phyloP scores from a whole-genome alignment of 2,329 filamentous ascomycete genomes.

The Aspergillus sp. region DNA sequence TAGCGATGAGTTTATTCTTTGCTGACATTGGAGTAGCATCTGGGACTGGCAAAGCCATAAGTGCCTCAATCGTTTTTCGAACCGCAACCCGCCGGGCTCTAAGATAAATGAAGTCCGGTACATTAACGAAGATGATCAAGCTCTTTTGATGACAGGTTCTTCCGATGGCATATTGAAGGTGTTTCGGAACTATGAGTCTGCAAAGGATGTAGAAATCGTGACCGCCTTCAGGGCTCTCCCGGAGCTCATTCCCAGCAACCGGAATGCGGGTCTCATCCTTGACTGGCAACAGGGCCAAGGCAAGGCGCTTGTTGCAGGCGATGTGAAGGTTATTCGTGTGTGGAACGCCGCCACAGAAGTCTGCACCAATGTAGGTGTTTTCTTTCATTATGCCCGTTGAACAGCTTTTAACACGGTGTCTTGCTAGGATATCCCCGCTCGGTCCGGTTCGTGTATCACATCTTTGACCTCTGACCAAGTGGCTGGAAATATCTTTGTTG shows the following conservation, averaged over 20 bases:
- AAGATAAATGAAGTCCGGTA: constrained; percentile 94
- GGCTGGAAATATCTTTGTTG: constrained; percentile 92
- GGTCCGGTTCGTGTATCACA: constrained; percentile 92
- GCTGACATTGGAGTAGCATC: constrained; percentile 48
- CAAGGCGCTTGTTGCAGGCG: constrained; percentile 89
- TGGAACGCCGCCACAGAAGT: constrained; percentile 95
- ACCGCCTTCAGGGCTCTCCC: constrained; percentile 89
- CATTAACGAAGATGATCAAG: constrained; percentile 97
- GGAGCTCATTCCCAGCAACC: constrained; percentile 89
- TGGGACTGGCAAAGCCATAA: constrained; percentile 88
- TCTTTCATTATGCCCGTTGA: background rate
- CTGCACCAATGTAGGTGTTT: constrained; percentile 65
- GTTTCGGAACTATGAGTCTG: constrained; percentile 85
- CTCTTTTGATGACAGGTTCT: constrained; percentile 88
- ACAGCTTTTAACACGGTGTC: constrained; percentile 1
- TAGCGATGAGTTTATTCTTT: background rate
- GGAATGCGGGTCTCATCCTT: constrained; percentile 93
- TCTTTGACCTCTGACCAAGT: constrained; percentile 96
- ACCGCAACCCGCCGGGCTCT: constrained; percentile 86
- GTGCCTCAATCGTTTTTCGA: constrained; percentile 81
- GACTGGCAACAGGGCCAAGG: constrained; percentile 99
- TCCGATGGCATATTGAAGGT: constrained; percentile 93
- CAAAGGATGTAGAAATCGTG: constrained; percentile 74
- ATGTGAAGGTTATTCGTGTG: constrained; percentile 90
- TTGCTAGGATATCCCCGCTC: constrained; percentile 77